Base-by-base conservation (phyloP, 2,329 filamentous ascomycete species). In the Biscogniauxia mediterranea region DNA sequence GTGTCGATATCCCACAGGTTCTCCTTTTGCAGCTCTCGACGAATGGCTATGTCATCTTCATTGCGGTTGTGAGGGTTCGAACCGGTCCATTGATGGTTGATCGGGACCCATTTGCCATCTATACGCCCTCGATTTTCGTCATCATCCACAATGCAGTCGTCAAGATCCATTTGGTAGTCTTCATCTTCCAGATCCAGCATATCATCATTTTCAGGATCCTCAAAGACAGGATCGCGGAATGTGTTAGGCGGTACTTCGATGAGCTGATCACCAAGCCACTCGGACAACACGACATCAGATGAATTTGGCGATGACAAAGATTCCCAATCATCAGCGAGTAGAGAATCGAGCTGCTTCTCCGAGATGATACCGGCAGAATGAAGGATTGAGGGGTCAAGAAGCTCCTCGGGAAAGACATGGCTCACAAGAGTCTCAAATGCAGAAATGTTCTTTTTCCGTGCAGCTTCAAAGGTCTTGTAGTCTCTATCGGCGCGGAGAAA, bases 1-100 rank as follows among this genome's bases (percentile, higher is more conserved):
- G 75, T 67, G 0, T 81, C 80, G 11, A 94, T 83, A 0, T 81
- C 78, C 75, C 85, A 91, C 17, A 94, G 73, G 66, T 93, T 78
- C 55, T 21, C 74, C 72, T 56, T 76, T 67, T 51, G 81, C 66
- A 38, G 77, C 67, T 52, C 76, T 64, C 56, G 77, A 61, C 46
- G 80, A 68, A 55, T 77, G 67, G 26, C 70, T 57, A 56, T 72
- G 67, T 71, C 68, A 1, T 61, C 58, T 21, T 66, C 69, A 1
- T 60, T 62, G 26, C 66, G 69, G 6, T 60, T 56, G 9, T 53
- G 60, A 46, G 59, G 71, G 65, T 68, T 76, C 13, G 59, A 68
- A 20, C 75, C 77, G 2, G 74, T 75, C 71, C 73, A 81, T 6
- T 73, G 70, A 58, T 83, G 79, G 3, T 67, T 71, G 54, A 87